Evolutionary conservation across 73 alveolate genomes (phyloP).

Genomic region (Paramecium octaurelia): DNA sequence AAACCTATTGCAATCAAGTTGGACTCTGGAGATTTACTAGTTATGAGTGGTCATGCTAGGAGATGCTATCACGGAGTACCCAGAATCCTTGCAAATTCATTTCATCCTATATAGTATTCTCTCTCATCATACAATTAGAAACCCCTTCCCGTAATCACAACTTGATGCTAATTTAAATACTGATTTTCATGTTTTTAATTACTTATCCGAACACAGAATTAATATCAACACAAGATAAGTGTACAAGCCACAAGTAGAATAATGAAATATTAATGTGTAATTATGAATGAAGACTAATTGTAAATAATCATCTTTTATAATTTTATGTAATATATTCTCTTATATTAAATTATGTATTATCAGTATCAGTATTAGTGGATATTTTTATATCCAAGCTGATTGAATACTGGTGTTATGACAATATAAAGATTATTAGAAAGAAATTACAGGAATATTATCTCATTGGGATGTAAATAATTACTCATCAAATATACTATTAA

Average conservation of each 20-base stretch:
- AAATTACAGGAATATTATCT: neutral
- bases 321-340: no score
- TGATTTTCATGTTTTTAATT: conserved; percentile 23
- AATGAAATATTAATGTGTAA: neutral
- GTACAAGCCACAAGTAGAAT: neutral
- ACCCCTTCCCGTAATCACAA: neutral
- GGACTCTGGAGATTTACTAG: conserved; percentile 58
- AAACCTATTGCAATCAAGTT: conserved; percentile 44
- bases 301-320: no score
- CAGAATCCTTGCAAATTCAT: conserved; percentile 34
- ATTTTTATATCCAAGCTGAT: no score
- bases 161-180: neutral
- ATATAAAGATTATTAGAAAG: neutral
- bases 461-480: neutral
- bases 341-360: no score
- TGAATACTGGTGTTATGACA: neutral
- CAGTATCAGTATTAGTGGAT: no score
- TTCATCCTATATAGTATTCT: neutral
- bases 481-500: conserved; percentile 67
- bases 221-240: conserved; percentile 31
- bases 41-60: conserved; percentile 60
- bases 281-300: no score
- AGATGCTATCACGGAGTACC: conserved; percentile 59
- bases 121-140: neutral
- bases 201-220: neutral